Evolutionary conservation across 148 eudicot species (phyloP), one percentile per base, ranked within the genome.

Genomic region (Arbutus unedo): DNA sequence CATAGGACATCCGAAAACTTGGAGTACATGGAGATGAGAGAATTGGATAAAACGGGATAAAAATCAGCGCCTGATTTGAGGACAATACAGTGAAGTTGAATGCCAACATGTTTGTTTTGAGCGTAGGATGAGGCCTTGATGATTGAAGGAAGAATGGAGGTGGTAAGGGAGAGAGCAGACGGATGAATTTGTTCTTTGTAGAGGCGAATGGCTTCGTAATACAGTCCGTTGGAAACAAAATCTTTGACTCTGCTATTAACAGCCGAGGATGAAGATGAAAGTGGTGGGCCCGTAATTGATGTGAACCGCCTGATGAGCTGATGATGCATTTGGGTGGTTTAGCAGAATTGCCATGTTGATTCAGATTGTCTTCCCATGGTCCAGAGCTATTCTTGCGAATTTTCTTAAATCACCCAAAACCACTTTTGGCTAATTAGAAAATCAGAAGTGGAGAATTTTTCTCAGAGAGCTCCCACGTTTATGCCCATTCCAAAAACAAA

Each of bases 81-180:
- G 55, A 82, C 79, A 67, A 67, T 6, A 57, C 84, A 83, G 64
- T 91, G 93, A 60, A 91, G 81, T 82, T 91, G 91, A 74, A 67
- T 73, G 47, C 88, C 88, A 5, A 80, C 47, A 44, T 78, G 83
- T 60, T 79, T 84, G 81, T 83, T 60, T 38, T 77, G 83, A 60
- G 87, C 81, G 25, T 80, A 78, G 19, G 84, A 83, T 57, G 85
- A 88, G 9, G 88, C 89, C 87, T 91, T 91, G 77, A 87, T 82
- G 75, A 90, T 75, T 43, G 91, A 90, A 54, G 91, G 91, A 81
- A 90, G 87, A 74, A 90, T 56, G 88, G 75, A 51, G 70, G 87
- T 44, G 83, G 62, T 77, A 62, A 84, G 87, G 74, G 80, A 25
- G 47, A 38, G 47, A 59, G 60, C 38, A 55, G 41, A 59, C 16